Base-by-base conservation (phyloP, 495 filamentous ascomycete species). In the Penicillium goetzii region DNA sequence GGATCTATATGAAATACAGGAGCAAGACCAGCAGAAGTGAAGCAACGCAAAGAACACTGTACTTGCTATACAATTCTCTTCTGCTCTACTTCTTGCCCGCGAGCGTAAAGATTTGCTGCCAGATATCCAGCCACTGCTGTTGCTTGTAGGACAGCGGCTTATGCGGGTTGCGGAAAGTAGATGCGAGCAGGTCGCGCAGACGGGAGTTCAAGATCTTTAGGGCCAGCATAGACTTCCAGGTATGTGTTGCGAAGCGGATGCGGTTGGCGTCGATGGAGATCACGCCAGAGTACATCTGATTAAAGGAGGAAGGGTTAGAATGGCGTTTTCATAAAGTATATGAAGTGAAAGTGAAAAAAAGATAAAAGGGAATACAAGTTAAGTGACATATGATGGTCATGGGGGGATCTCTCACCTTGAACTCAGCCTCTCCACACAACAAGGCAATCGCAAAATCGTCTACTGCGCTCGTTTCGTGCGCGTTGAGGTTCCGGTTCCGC, bases 191-290 rank as follows among this genome's bases (percentile, higher is more conserved):
- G 58, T 92, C 90, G 57, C 86, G 83, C 1, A 96, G 78, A 15
- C 86, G 81, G 3, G 75, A 72, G 21, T 92, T 86, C 47, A 99
- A 77, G 7, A 84, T 82, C 72, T 97, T 97, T 66, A 97, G 76
- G 0, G 88, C 92, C 10, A 97, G 82, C 83, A 95, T 89, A 0
- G 87, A 87, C 79, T 92, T 97, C 93, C 93, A 97, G 69, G 95
- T 90, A n/a, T 86, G 82, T 2, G 94, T 81, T 26, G 89, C 81
- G 72, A 97, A 97, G n/a, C 91, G 85, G n/a, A 94, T 81, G 32
- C 92, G 84, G 76, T 96, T 93, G 11, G 90, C 86, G 74, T 97
- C 92, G 54, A 99, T 84, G 9, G 92, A 85, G 28, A 96, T 79
- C 5, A 96, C 89, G 6, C 95, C 95, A 5, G 93, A 84, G 72